Conservation (phyloP, 495 filamentous ascomycete species). For the Aspergillus funiculosus region DNA sequence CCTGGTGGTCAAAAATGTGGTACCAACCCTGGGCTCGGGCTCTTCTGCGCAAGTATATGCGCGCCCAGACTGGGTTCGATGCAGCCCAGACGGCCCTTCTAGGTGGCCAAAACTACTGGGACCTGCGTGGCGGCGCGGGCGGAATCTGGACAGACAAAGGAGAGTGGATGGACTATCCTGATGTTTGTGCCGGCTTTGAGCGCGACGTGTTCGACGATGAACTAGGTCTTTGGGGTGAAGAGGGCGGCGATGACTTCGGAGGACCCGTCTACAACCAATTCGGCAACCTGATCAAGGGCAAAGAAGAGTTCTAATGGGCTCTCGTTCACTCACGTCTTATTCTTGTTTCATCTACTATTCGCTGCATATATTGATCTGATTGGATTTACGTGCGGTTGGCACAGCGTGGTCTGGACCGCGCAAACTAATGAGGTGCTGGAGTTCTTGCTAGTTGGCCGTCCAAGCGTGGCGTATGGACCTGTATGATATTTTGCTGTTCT, state of each 20-base stretch:
- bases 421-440: constrained; percentile 1
- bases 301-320: constrained; percentile 17
- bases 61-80: constrained; percentile 38
- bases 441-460: neutral
- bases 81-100: constrained; percentile 40
- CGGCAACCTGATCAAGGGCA: constrained; percentile 39
- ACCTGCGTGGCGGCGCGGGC: constrained; percentile 48
- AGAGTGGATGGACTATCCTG: constrained; percentile 49
- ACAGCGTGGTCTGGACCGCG: neutral
- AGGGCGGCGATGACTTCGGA: constrained; percentile 64
- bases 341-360: neutral
- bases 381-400: neutral
- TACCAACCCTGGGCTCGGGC: constrained; percentile 48
- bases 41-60: constrained; percentile 46
- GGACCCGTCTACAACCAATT: constrained; percentile 45
- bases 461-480: constrained; percentile 8
- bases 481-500: neutral
- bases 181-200: constrained; percentile 50
- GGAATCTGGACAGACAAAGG: constrained; percentile 56
- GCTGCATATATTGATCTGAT: constrained; percentile 7
- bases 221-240: constrained; percentile 42
- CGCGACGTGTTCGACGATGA: constrained; percentile 46
- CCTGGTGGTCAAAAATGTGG: constrained; percentile 55
- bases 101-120: constrained; percentile 50
- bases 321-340: neutral